Evolutionary conservation across 306 rosid species (phyloP), one percentile per base, ranked within the genome.

Genomic region (Abrus pulchellus): DNA sequence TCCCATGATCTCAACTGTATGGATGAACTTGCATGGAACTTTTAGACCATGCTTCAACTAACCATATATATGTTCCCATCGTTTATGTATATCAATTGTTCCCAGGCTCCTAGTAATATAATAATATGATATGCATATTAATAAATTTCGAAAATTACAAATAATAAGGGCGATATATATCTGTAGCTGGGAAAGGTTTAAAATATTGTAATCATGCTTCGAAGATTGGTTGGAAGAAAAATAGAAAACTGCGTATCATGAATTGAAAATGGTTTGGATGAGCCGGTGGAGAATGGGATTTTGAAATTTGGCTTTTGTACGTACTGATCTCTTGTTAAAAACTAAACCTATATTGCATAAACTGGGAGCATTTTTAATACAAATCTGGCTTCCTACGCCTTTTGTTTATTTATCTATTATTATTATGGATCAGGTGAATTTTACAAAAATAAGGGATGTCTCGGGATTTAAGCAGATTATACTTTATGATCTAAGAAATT

Each of bases 11-110:
- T 82, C 14, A 72, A 81, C 60, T 84, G 85, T 62, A 77, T 83
- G 83, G 83, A 81, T 84, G 88, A 90, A 47, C 76, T 92, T 90
- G 85, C 89, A 76, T 92, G 97, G 94, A 84, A 82, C 80, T 87
- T 88, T 86, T 88, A 90, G 67, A 49, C 69, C 43, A 85, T 81
- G 10, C 33, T 48, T 33, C 68, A 13, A 34, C 8, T 20, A 34
- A 34, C 40, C 4, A 34, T 34, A 34, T 57, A 12, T 32, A 67
- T 67, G 20, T 41, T 8, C 20, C 27, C 30, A 9, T 50, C n/a
- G 27, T 52, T 60, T 55, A 28, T 74, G 78, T 74, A 27, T 53
- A 72, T 72, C 29, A 36, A 27, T 3, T 30, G 44, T 50, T 47
- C 34, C 5, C 13, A 38, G 14, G 6, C 9, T 9, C 20, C 20